Evolutionary conservation across 2,329 filamentous ascomycete species (phyloP), one percentile per base, ranked within the genome.

Genomic region (Arthrobotrys musiformis): DNA sequence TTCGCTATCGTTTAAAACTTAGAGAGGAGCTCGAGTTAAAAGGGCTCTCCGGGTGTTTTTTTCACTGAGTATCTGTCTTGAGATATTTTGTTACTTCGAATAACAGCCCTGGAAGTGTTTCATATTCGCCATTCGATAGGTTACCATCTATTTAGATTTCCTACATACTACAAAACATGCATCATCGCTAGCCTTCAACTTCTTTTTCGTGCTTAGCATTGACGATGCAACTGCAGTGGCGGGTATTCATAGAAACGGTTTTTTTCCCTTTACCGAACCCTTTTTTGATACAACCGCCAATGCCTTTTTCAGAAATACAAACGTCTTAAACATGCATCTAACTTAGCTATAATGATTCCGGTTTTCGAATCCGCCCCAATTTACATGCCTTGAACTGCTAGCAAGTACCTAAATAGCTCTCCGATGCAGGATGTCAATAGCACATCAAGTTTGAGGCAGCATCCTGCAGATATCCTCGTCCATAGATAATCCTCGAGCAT

Each of bases 101-200:
- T 58, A 58, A 66, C 66, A 62, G 70, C 61, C 73, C 73, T 70
- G 46, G 66, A n/a, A 70, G 46, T 77, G 73, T 70, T 77, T 77
- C 73, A 77, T 54, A 77, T 77, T 77, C 73, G 73, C 66, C 66
- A 77, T 66, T 77, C 28, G 24, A 46, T 60, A 48, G 68, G 37
- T 33, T 64, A 48, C 42, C 68, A 72, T 72, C 64, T 48, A 64
- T 35, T 72, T 26, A 28, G n/a, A 69, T 48, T 63, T 61, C 58
- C 6, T 44, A 33, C 22, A 33, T 42, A 26, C 54, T 48, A 35
- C 33, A 40, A 37, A 68, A 9, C 24, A n/a, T 62, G 58, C 40
- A 62, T 46, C 56, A 44, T 44, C 54, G 33, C 54, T 58, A 17
- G 28, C 28, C 42, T 24, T 64, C 68, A 64, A 26, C 46, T 63